Percentiles rank a stretch among this genome's conserved stretches.
These are phyloP conservation scores for Rubus idaeus DNA, from an alignment of 306 rosid species.

Conservation along the genomic window DNA sequence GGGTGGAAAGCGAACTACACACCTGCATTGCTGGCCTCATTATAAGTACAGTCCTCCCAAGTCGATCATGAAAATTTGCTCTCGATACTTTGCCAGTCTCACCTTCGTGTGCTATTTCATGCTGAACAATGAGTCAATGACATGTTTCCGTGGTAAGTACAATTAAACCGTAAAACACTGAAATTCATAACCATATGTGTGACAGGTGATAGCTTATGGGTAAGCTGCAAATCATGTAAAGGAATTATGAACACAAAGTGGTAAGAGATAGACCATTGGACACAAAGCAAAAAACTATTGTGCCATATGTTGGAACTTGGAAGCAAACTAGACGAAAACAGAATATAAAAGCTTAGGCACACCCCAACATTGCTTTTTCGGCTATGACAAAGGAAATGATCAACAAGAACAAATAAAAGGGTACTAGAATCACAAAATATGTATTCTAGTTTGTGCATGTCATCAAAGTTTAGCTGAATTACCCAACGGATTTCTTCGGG, in stretches of 20 bases:
- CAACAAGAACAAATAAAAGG: not conserved
- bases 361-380: not conserved
- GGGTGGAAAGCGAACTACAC: not conserved
- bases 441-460: not conserved
- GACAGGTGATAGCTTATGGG: not conserved
- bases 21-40: slow-evolving; percentile 88
- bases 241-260: not conserved
- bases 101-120: slow-evolving; percentile 87
- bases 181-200: not conserved
- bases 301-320: not conserved
- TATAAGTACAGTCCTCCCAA: slow-evolving; percentile 85
- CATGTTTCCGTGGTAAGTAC: not conserved
- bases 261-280: not conserved
- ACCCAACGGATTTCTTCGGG: slow-evolving; percentile 98
- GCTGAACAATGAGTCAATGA: slow-evolving; percentile 48
- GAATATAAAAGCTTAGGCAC: not conserved
- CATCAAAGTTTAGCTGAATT: slow-evolving; percentile 19
- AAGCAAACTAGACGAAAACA: not conserved
- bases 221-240: not conserved
- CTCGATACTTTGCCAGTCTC: slow-evolving; percentile 85
- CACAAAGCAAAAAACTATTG: not conserved
- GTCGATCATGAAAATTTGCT: slow-evolving; percentile 72
- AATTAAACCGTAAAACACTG: not conserved
- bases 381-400: not conserved
- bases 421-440: not conserved